Percentiles rank a stretch among this genome's conserved stretches.
These are phyloP conservation scores for Saccharomyces hybrid DNA, from an alignment of 1,139 yeast genomes.

Conservation along the genomic window DNA sequence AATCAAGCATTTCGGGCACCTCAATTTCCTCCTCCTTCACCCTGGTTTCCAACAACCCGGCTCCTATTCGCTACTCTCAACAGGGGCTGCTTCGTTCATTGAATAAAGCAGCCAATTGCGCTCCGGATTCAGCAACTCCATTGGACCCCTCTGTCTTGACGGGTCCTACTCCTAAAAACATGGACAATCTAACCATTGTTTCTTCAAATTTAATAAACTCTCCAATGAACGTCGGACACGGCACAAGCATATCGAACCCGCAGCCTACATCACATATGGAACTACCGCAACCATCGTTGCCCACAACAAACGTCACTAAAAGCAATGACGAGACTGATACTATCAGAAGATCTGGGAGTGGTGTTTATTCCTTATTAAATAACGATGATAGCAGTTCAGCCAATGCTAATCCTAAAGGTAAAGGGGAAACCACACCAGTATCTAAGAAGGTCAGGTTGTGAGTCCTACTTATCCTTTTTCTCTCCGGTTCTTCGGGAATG, in stretches of 20 bases:
- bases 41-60: not conserved
- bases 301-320: not conserved
- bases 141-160: not conserved
- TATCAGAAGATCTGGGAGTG: conserved; percentile 9
- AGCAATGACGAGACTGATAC: not conserved
- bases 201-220: conserved; percentile 1
- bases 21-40: not conserved
- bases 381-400: conserved; percentile 7
- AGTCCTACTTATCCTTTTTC: not conserved
- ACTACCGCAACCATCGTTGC: not conserved
- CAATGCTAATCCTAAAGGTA: conserved; percentile 6
- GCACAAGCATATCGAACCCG: not conserved
- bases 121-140: not conserved
- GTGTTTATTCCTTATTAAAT: conserved; percentile 17
- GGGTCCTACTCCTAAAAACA: not conserved
- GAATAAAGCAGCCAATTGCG: not conserved
- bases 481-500: not conserved
- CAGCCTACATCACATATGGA: not conserved
- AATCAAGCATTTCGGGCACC: not conserved
- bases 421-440: conserved; percentile 5
- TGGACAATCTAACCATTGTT: not conserved
- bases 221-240: conserved; percentile 5
- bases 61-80: not conserved
- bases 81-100: not conserved
- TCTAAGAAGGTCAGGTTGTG: not conserved